A percentile compares a stretch with the other conserved stretches of the same genome.
phyloP scores from a whole-genome alignment of 441 rosid genomes.

The Cnidoscolus chayamansa region DNA sequence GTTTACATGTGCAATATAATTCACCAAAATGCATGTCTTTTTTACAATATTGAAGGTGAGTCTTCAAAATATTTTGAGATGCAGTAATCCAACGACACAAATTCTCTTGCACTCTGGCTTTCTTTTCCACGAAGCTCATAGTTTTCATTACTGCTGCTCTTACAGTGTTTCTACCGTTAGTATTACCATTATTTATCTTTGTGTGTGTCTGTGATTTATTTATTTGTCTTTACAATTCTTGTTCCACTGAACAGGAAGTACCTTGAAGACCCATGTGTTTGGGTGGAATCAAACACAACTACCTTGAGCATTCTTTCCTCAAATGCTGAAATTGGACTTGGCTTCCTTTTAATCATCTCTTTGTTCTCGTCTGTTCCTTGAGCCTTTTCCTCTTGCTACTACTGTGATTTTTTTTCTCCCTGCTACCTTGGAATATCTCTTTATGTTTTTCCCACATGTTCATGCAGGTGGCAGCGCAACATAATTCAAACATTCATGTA shows the following conservation, averaged over 20 bases:
- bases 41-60: not conserved
- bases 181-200: not conserved
- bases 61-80: too few species aligned
- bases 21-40: not conserved
- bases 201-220: not conserved
- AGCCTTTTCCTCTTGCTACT: conserved; percentile 6
- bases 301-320: conserved; percentile 88
- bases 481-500: conserved; percentile 91
- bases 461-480: conserved; percentile 94
- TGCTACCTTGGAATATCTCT: not conserved
- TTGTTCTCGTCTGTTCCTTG: conserved; percentile 64
- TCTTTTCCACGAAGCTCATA: too few species aligned
- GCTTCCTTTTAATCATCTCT: conserved; percentile 72
- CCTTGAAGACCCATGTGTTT: conserved; percentile 89
- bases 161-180: not conserved
- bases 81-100: not conserved
- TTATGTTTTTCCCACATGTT: not conserved
- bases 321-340: conserved; percentile 87
- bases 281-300: conserved; percentile 91
- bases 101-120: too few species aligned
- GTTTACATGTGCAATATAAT: not conserved
- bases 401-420: not conserved
- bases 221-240: conserved; percentile 7
- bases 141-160: too few species aligned
- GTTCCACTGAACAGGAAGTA: conserved; percentile 57